Conservation (phyloP, 1,139 yeast species). For the Debaryomycetaceae sp. region DNA sequence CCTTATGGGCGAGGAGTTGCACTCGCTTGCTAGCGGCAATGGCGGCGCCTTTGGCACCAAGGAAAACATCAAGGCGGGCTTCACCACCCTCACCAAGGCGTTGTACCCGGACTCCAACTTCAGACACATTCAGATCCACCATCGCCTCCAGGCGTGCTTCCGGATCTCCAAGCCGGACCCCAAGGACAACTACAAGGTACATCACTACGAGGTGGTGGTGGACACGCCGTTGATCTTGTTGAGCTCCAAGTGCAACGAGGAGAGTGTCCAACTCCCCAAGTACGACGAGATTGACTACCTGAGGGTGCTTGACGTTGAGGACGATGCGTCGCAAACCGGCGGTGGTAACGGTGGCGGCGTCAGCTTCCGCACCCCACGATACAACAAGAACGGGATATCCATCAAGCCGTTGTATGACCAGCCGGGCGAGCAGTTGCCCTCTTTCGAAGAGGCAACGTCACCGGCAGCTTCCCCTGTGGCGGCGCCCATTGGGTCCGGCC, state of each 20-base stretch:
- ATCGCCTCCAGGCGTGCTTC: conserved; percentile 73
- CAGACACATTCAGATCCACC: conserved; percentile 66
- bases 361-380: conserved; percentile 34
- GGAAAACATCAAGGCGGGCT: conserved; percentile 35
- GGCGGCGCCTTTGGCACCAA: conserved; percentile 13
- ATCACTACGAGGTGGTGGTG: conserved; percentile 84
- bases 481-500: conserved; percentile 31
- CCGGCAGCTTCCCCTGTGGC: conserved; percentile 28
- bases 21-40: too few species aligned
- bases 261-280: conserved; percentile 66
- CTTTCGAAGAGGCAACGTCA: conserved; percentile 55
- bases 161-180: conserved; percentile 69
- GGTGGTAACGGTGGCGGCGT: conserved; percentile 10
- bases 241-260: conserved; percentile 67
- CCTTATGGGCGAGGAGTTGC: conserved; percentile 23
- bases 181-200: conserved; percentile 52
- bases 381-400: conserved; percentile 33
- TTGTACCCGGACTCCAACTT: conserved; percentile 68
- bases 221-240: conserved; percentile 78
- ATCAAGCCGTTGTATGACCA: conserved; percentile 24
- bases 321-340: not conserved
- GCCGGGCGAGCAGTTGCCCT: conserved; percentile 39
- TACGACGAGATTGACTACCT: conserved; percentile 38
- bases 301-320: not conserved
- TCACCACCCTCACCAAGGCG: conserved; percentile 33